Percentiles rank a stretch among this genome's conserved stretches.
phyloP scores from a whole-genome alignment of 495 filamentous ascomycete species.

The Lophiotrema nucula region DNA sequence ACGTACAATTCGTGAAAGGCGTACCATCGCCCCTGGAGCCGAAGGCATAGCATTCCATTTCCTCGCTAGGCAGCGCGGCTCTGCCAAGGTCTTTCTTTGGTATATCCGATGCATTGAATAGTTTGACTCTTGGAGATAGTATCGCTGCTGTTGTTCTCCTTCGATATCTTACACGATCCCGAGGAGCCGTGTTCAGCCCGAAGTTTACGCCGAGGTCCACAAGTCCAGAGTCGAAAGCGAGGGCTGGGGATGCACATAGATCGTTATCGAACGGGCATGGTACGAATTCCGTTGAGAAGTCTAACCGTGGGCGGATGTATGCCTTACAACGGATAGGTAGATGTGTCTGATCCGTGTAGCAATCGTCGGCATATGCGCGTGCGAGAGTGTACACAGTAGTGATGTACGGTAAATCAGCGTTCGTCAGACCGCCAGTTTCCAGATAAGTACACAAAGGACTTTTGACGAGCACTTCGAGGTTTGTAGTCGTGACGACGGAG shows the following conservation, averaged over 20 bases:
- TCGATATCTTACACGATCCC: neutral
- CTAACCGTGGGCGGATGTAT: too few species aligned
- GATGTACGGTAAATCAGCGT: too few species aligned
- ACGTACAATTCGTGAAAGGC: neutral
- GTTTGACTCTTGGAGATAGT: neutral
- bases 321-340: too few species aligned
- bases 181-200: neutral
- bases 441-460: slow-evolving; percentile 9
- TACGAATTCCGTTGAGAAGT: too few species aligned
- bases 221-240: neutral
- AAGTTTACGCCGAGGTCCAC: neutral
- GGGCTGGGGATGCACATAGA: neutral
- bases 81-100: neutral
- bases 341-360: too few species aligned
- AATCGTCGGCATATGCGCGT: too few species aligned
- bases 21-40: neutral
- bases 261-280: neutral
- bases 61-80: neutral
- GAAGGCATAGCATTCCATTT: neutral
- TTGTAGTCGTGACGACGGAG: neutral
- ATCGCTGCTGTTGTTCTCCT: neutral
- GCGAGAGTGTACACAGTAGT: too few species aligned
- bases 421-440: too few species aligned
- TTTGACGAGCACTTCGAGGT: slow-evolving; percentile 8
- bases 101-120: neutral